Conservation (phyloP, 176 grass and related monocot genomes). For the Poa pratensis region DNA sequence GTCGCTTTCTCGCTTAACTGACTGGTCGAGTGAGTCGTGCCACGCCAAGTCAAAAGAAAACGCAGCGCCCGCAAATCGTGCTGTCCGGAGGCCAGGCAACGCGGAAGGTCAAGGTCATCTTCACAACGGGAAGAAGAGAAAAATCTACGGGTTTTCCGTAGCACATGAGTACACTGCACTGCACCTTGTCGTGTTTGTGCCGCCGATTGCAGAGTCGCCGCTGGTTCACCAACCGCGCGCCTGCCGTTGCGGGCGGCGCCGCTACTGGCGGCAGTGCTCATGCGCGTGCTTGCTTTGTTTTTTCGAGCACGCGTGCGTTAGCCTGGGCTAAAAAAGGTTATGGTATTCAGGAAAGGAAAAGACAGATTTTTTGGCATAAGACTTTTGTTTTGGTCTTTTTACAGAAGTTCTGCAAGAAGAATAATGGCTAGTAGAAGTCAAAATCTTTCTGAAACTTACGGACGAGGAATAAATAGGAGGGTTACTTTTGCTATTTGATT, state of each 20-base stretch:
- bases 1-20: slow-evolving; percentile 30
- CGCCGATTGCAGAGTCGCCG: not conserved
- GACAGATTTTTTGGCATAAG: too few species aligned
- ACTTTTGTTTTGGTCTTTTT: too few species aligned
- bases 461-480: too few species aligned
- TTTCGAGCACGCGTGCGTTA: too few species aligned
- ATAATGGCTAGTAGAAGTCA: too few species aligned
- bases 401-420: too few species aligned
- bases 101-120: not conserved
- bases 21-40: not conserved
- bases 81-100: slow-evolving; percentile 10
- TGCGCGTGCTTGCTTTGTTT: not conserved
- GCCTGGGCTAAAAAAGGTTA: too few species aligned
- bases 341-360: too few species aligned
- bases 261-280: not conserved
- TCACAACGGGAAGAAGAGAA: not conserved
- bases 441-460: too few species aligned
- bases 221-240: slow-evolving; percentile 34
- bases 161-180: not conserved
- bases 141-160: slow-evolving; percentile 4
- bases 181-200: not conserved
- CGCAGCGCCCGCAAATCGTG: slow-evolving; percentile 18
- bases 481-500: too few species aligned
- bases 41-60: slow-evolving; percentile 7
- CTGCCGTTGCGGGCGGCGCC: not conserved